Evolutionary conservation across 805 yeast genomes (phyloP).

Genomic region (Lipomyces lipofer): DNA sequence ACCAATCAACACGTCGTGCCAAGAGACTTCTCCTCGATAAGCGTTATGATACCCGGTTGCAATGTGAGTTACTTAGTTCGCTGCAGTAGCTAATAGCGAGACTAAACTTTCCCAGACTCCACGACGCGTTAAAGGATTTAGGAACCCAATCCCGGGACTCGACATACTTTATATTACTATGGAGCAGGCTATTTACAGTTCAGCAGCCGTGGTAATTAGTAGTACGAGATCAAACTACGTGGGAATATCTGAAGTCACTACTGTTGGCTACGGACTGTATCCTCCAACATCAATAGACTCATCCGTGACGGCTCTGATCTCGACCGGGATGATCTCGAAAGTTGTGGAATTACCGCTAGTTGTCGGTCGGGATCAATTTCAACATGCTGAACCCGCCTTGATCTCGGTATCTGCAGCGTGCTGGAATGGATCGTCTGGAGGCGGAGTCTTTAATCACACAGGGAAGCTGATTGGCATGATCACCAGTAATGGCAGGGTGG

Average conservation of each 20-base stretch:
- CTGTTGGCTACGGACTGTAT: constrained; percentile 12
- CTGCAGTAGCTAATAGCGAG: too few species aligned
- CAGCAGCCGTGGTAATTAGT: neutral
- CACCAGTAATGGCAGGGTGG: constrained; percentile 14
- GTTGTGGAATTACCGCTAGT: constrained; percentile 5
- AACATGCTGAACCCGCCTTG: neutral
- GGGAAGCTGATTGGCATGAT: constrained; percentile 15
- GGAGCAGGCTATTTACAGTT: neutral
- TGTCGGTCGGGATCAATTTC: too few species aligned
- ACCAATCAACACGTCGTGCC: constrained; percentile 19
- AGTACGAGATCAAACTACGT: too few species aligned
- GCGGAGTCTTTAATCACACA: constrained; percentile 6
- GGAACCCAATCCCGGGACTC: neutral
- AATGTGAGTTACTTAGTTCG: neutral
- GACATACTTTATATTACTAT: neutral
- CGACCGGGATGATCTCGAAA: constrained; percentile 10
- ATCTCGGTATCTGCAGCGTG: constrained; percentile 8
- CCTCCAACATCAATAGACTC: neutral
- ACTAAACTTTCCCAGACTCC: too few species aligned
- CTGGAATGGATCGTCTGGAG: constrained; percentile 28
- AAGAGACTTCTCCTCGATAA: neutral
- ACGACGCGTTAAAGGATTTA: neutral
- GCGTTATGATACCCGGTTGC: neutral
- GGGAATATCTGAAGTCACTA: constrained; percentile 2
- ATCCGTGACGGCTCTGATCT: constrained; percentile 1